These are phyloP conservation scores for Dothidotthia symphoricarpi DNA, from an alignment of 2,329 filamentous ascomycete genomes.

Conservation along the genomic window DNA sequence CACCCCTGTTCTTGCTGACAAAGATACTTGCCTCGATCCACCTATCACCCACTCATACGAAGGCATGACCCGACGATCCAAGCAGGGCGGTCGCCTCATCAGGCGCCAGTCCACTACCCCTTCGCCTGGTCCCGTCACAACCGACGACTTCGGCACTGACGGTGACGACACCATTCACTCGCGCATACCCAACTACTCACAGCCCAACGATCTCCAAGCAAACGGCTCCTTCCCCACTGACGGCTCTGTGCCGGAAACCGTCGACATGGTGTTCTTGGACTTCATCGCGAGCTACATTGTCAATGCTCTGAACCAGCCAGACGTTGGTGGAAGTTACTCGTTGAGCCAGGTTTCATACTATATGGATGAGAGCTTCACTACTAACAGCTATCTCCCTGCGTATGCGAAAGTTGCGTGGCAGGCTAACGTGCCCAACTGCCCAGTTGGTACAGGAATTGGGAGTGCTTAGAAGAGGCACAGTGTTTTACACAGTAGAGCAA, in stretches of 20 bases:
- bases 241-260: constrained; percentile 45
- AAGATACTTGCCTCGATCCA: constrained; percentile 53
- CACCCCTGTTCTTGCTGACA: constrained; percentile 37
- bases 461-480: too few relatives aligned
- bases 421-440: constrained; percentile 41
- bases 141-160: constrained; percentile 57
- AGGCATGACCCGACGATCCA: constrained; percentile 23
- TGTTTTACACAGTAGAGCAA: too few relatives aligned
- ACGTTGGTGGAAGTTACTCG: constrained; percentile 35
- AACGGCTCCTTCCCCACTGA: constrained; percentile 50
- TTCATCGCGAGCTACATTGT: constrained; percentile 45
- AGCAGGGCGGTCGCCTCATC: constrained; percentile 44
- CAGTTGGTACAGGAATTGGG: constrained; percentile 39
- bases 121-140: constrained; percentile 55
- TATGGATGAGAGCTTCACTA: constrained; percentile 43
- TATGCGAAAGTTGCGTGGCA: constrained; percentile 47
- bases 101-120: constrained; percentile 49
- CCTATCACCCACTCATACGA: constrained; percentile 33
- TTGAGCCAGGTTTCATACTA: constrained; percentile 38
- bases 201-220: constrained; percentile 54
- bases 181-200: constrained; percentile 47
- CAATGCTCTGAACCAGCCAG: constrained; percentile 32
- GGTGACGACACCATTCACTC: constrained; percentile 58
- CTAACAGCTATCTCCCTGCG: constrained; percentile 43
- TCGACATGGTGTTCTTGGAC: constrained; percentile 57